These are phyloP conservation scores for Eutrema heterophyllum DNA, from an alignment of 345 rosid species.

Conservation along the genomic window DNA sequence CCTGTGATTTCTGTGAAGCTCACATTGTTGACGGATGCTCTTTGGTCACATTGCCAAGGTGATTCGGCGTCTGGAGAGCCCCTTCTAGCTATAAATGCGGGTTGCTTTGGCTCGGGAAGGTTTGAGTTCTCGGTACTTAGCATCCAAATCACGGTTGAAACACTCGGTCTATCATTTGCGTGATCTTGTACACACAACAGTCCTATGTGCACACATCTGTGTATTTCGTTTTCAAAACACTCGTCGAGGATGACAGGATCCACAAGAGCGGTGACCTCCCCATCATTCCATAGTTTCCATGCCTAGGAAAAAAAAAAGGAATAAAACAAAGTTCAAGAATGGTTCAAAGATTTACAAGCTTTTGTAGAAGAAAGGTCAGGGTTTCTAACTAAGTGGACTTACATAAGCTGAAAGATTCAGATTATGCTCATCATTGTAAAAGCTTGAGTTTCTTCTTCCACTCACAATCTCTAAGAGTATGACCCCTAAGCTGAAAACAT, in stretches of 20 bases:
- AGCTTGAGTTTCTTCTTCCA: slow-evolving; percentile 34
- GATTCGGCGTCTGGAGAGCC: background rate
- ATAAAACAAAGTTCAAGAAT: background rate
- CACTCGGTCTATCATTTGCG: slow-evolving; percentile 30
- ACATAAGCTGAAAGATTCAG: slow-evolving; percentile 28
- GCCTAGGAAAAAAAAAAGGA: background rate
- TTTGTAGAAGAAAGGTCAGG: background rate
- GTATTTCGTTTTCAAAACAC: slow-evolving; percentile 4
- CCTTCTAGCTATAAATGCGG: slow-evolving; percentile 24
- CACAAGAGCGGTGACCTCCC: background rate
- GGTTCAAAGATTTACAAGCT: background rate
- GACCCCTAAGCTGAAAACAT: slow-evolving; percentile 45
- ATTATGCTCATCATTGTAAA: slow-evolving; percentile 11
- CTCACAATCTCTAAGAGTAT: slow-evolving; percentile 37
- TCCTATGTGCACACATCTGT: slow-evolving; percentile 21
- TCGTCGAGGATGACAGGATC: slow-evolving; percentile 9
- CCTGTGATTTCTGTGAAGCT: slow-evolving; percentile 21
- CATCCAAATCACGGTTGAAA: slow-evolving; percentile 27
- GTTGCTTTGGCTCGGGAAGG: slow-evolving; percentile 22
- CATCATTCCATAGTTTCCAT: slow-evolving; percentile 28
- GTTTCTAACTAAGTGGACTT: slow-evolving; percentile 14
- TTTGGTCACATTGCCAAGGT: background rate
- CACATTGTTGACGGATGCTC: slow-evolving; percentile 5
- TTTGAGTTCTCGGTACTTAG: slow-evolving; percentile 23
- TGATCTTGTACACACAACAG: slow-evolving; percentile 29